These are phyloP conservation scores for Hymenoscyphus repandus DNA, from an alignment of 2,329 filamentous ascomycete species.

Conservation along the genomic window DNA sequence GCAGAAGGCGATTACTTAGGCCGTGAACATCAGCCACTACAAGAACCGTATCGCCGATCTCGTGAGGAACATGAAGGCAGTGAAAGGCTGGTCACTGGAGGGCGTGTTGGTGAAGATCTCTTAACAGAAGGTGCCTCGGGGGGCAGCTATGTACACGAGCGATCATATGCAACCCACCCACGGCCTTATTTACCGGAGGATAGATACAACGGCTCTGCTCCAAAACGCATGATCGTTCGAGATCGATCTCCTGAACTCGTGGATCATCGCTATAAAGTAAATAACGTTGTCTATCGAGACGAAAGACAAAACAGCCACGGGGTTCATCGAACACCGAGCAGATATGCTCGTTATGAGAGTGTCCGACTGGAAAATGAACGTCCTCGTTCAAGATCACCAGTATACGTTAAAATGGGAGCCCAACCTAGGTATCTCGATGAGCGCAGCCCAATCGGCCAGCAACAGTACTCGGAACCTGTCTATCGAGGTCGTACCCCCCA, in stretches of 20 bases:
- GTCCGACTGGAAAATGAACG: slow-evolving; percentile 30
- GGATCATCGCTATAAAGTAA: slow-evolving; percentile 30
- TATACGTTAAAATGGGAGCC: slow-evolving; percentile 29
- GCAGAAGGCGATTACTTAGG: slow-evolving; percentile 10
- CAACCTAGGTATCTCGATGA: slow-evolving; percentile 29
- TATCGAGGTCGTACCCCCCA: slow-evolving; percentile 29
- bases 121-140: slow-evolving; percentile 4
- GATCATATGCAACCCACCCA: slow-evolving; percentile 15
- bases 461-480: slow-evolving; percentile 24
- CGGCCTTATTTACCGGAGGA: slow-evolving; percentile 25
- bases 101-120: slow-evolving; percentile 5
- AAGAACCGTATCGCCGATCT: slow-evolving; percentile 13
- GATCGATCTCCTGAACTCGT: slow-evolving; percentile 30
- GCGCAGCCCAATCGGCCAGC: slow-evolving; percentile 27
- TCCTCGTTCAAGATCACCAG: slow-evolving; percentile 32
- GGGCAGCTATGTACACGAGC: slow-evolving; percentile 21
- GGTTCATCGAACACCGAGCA: slow-evolving; percentile 26
- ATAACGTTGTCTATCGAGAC: slow-evolving; percentile 31
- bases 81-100: slow-evolving; percentile 5
- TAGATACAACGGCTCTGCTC: slow-evolving; percentile 17
- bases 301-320: slow-evolving; percentile 29
- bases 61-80: slow-evolving; percentile 16
- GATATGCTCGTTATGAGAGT: slow-evolving; percentile 32
- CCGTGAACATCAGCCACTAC: slow-evolving; percentile 12
- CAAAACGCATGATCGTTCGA: slow-evolving; percentile 15